Evolutionary conservation across 768 basidiomycete genomes (phyloP).

Genomic region (Udeniomyces megalosporus): DNA sequence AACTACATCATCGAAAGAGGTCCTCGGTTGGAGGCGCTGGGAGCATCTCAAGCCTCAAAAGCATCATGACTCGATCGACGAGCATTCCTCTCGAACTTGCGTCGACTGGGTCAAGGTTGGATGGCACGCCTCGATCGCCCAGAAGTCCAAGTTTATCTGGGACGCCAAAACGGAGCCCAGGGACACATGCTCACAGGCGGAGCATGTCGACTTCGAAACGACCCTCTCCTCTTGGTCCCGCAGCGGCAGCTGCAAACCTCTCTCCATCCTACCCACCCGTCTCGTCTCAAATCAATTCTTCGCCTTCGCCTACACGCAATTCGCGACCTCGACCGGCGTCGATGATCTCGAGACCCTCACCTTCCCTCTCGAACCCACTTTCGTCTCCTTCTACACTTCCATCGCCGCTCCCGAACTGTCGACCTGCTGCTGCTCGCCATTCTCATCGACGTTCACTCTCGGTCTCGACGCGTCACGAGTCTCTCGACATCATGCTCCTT

Average conservation of each 20-base stretch:
- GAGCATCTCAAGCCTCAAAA: background rate
- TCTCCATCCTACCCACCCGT: background rate
- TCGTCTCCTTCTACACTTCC: background rate
- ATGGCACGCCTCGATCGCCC: background rate
- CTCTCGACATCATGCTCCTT: conserved; percentile 65
- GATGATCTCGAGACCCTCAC: background rate
- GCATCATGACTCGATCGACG: background rate
- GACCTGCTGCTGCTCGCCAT: background rate
- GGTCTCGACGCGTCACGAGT: conserved; percentile 76
- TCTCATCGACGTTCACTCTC: conserved; percentile 63
- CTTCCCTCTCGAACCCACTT: background rate
- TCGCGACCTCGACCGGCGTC: background rate
- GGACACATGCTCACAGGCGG: background rate
- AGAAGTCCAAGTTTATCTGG: background rate
- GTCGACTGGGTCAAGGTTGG: background rate
- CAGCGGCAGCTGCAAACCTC: background rate
- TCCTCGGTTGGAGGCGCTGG: background rate
- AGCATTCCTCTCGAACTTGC: conserved; percentile 2
- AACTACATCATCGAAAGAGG: background rate
- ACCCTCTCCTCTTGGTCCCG: background rate
- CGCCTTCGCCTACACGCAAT: background rate
- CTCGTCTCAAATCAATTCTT: background rate
- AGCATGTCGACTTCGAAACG: background rate
- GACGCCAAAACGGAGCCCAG: background rate
- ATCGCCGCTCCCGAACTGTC: background rate